Evolutionary conservation across 169 alveolate genomes (phyloP).

Genomic region (Theileria equi): DNA sequence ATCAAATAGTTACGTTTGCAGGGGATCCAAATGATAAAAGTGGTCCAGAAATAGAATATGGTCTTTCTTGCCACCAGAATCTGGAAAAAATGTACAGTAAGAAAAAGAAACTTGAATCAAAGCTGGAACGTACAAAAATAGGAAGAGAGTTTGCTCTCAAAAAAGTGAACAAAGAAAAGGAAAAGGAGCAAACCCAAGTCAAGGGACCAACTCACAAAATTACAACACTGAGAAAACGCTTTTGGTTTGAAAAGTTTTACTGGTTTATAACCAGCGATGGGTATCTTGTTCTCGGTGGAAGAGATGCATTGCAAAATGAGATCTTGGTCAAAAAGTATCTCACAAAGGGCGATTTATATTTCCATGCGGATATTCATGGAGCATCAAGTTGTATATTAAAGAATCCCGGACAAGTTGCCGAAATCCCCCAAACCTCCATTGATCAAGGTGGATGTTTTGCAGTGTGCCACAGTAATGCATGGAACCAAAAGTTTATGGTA

Average conservation of each 20-base stretch:
- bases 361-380: conserved; percentile 97
- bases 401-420: conserved; percentile 82
- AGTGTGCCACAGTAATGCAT: conserved; percentile 89
- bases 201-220: conserved; percentile 37
- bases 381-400: conserved; percentile 94
- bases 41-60: conserved; percentile 54
- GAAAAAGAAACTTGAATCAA: conserved; percentile 81
- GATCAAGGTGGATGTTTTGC: conserved; percentile 78
- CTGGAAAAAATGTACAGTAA: conserved; percentile 80
- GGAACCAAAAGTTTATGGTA: conserved; percentile 89
- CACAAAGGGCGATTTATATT: conserved; percentile 87
- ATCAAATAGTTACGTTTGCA: conserved; percentile 42
- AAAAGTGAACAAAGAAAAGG: conserved; percentile 84
- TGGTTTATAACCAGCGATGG: conserved; percentile 94
- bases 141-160: conserved; percentile 87
- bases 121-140: conserved; percentile 83
- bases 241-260: conserved; percentile 96
- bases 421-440: conserved; percentile 74
- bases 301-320: conserved; percentile 94
- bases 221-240: conserved; percentile 81
- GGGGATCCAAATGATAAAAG: conserved; percentile 44
- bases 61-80: conserved; percentile 82
- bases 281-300: conserved; percentile 76
- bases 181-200: conserved; percentile 68
- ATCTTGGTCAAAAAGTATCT: conserved; percentile 89